A percentile compares a stretch with the other conserved stretches of the same genome.
Conservation (phyloP, 192 early-diverging fungal genomes). For the Backusella australiensis region DNA sequence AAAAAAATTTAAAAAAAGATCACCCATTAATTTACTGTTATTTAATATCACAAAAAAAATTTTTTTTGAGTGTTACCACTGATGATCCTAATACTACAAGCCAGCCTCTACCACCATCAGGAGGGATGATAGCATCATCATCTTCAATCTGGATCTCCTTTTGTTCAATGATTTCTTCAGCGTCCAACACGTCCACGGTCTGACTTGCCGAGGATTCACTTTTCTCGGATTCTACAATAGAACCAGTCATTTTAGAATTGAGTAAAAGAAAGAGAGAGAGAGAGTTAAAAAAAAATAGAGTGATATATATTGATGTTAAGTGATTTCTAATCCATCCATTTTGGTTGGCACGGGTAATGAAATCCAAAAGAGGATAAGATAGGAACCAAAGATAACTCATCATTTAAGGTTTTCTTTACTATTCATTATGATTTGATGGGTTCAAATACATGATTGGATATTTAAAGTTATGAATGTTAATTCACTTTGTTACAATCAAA, state of each 20-base stretch:
- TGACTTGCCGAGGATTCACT: neutral
- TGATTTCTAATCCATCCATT: neutral
- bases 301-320: neutral
- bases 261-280: neutral
- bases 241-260: neutral
- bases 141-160: neutral
- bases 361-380: neutral
- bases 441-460: too few species aligned
- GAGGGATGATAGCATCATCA: conserved; percentile 28
- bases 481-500: neutral
- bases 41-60: neutral
- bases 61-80: conserved; percentile 29
- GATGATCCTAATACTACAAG: conserved; percentile 42
- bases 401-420: too few species aligned
- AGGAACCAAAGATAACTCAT: neutral
- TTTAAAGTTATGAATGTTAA: too few species aligned
- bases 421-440: neutral
- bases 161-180: neutral
- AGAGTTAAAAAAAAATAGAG: neutral
- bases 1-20: neutral
- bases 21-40: neutral
- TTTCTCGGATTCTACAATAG: neutral
- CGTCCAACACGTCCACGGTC: neutral
- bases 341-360: neutral
- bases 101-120: conserved; percentile 46